Evolutionary conservation across 371 early-diverging fungal genomes (phyloP).

Genomic region (Lichtheimia ornata): DNA sequence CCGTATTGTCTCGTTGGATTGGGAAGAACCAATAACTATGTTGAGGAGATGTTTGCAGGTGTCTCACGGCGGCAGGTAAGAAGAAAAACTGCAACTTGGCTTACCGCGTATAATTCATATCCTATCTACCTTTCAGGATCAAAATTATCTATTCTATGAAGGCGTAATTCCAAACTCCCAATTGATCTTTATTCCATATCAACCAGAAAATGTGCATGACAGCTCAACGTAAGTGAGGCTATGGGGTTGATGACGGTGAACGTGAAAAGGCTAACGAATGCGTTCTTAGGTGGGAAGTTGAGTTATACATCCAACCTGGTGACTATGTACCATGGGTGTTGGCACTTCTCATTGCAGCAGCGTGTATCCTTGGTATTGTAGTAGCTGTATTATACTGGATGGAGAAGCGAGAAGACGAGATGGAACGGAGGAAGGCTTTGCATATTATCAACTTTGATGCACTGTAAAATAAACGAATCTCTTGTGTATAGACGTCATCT

Average conservation of each 20-base stretch:
- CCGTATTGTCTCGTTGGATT: constrained; percentile 88
- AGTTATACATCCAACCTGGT: constrained; percentile 85
- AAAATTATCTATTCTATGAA: constrained; percentile 60
- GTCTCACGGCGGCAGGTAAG: constrained; percentile 65
- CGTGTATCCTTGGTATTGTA: constrained; percentile 66
- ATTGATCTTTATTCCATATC: constrained; percentile 86
- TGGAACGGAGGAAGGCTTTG: constrained; percentile 69
- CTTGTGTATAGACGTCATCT: not conserved
- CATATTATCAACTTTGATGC: constrained; percentile 94
- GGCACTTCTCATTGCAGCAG: constrained; percentile 63
- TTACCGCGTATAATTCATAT: too few species aligned
- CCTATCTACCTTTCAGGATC: constrained; percentile 11
- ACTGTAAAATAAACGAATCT: constrained; percentile 47
- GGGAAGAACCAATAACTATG: constrained; percentile 93
- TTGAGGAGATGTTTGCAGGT: constrained; percentile 90
- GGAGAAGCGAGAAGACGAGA: constrained; percentile 83
- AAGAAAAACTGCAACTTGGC: too few species aligned
- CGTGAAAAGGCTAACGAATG: not conserved
- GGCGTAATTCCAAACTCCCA: constrained; percentile 95
- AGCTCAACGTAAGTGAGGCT: constrained; percentile 36
- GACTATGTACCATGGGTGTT: constrained; percentile 80
- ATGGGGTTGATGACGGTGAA: not conserved
- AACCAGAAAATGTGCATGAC: constrained; percentile 53
- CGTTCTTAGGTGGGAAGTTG: constrained; percentile 73
- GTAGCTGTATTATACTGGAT: constrained; percentile 70